Evolutionary conservation across 1,284 basidiomycete genomes (phyloP), one percentile per base, ranked within the genome.

Genomic region (Leucoagaricus sp.): DNA sequence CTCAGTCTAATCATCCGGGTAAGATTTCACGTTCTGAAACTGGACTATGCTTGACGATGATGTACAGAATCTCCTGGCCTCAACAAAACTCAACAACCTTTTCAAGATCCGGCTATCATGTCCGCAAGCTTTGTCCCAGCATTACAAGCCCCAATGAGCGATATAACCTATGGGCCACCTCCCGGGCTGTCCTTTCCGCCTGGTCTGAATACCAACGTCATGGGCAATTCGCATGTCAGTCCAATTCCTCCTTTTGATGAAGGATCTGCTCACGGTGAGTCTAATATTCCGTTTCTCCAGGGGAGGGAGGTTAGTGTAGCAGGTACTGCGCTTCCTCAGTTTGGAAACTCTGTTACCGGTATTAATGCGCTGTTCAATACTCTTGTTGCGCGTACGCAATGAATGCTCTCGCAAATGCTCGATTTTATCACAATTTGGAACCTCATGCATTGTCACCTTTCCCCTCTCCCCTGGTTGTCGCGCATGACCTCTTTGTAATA

Each of bases 41-140:
- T 12, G 19, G 26, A 9, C 15, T 45, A 13, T 15, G 23, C 26
- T 19, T 57, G 38, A 51, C 26, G 9, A n/a, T 42, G 41, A 69
- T 71, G 72, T 68, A 72, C 66, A 69, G 73, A 74, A 61, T 58
- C 69, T 68, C 45, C 66, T 68, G 53, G 75, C 71, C 46, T 76
- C 19, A 50, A 75, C 60, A 62, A 69, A 59, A 61, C 70, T 42
- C 66, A 79, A 56, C 79, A 69, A 55, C 70, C 79, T 31, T 91
- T 90, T 70, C 78, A 75, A 61, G 89, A 92, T 65, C 89, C 90
- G 49, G 89, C 90, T 15, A 92, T 92, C 57, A 91, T 92, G 88
- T 87, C 89, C 44, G 87, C 86, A 29, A 80, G 84, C 60, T 79
- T 89, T 67, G 73, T 78, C 7, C 74, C 80, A 19, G 73, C 78